Conservation (phyloP, 768 basidiomycete species). For the Russula abietina region DNA sequence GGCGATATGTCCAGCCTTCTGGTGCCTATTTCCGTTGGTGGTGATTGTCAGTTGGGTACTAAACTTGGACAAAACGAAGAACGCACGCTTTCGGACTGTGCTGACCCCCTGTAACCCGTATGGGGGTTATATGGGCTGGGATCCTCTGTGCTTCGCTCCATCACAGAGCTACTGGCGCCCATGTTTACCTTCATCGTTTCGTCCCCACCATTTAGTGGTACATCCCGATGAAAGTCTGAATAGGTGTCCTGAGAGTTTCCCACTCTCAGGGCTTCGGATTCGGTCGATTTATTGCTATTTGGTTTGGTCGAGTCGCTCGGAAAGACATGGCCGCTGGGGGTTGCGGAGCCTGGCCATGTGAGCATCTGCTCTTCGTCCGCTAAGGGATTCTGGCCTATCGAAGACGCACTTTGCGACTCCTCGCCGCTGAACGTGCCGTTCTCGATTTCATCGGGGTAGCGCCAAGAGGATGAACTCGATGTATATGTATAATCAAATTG, state of each 20-base stretch:
- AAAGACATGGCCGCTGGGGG: not conserved
- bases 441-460: not conserved
- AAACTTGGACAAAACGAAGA: not conserved
- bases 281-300: not conserved
- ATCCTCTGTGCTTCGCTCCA: not conserved
- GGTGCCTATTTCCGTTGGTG: not conserved
- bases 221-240: not conserved
- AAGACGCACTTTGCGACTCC: not conserved
- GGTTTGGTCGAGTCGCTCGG: not conserved
- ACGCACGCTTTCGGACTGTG: not conserved
- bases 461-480: not conserved
- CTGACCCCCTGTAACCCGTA: no score
- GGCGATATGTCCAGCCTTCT: conserved; percentile 14
- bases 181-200: not conserved
- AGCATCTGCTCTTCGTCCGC: not conserved
- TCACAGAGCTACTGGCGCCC: not conserved
- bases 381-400: no score
- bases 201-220: not conserved
- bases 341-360: not conserved
- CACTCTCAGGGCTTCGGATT: no score
- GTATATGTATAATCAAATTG: conserved; percentile 4
- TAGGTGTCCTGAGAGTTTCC: not conserved
- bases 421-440: not conserved
- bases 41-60: not conserved
- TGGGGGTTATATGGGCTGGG: not conserved